These are phyloP conservation scores for Aureobasidium sp. DNA, from an alignment of 2,329 filamentous ascomycete genomes.

Conservation along the genomic window DNA sequence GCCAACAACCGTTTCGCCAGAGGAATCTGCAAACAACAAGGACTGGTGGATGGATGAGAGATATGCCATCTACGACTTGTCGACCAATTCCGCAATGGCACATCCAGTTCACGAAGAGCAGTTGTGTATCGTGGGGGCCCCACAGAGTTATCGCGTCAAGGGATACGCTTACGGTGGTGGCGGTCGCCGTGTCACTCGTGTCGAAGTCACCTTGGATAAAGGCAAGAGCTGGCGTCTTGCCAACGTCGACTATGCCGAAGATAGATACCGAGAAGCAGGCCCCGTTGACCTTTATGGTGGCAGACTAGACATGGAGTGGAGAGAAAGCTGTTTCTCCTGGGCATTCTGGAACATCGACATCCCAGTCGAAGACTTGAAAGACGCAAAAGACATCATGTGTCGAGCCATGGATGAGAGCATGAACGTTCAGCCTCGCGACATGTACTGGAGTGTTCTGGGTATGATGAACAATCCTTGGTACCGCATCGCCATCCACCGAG, in stretches of 20 bases:
- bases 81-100: constrained; percentile 74
- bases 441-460: constrained; percentile 91
- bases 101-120: constrained; percentile 73
- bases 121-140: constrained; percentile 44
- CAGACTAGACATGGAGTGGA: constrained; percentile 70
- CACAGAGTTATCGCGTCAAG: constrained; percentile 54
- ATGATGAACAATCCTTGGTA: constrained; percentile 99
- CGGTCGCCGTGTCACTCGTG: constrained; percentile 72
- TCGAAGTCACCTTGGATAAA: constrained; percentile 77
- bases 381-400: constrained; percentile 67
- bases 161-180: constrained; percentile 89
- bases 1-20: constrained; percentile 77
- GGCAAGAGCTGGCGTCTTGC: constrained; percentile 74
- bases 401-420: constrained; percentile 86
- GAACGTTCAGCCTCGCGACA: constrained; percentile 79
- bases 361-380: constrained; percentile 52
- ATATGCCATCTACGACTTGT: constrained; percentile 89
- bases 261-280: constrained; percentile 64
- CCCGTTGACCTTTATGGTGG: constrained; percentile 67
- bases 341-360: constrained; percentile 81
- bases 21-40: constrained; percentile 65
- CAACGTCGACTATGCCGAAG: constrained; percentile 75
- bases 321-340: constrained; percentile 82
- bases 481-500: constrained; percentile 66
- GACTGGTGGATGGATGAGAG: constrained; percentile 82